Evolutionary conservation across 805 yeast genomes (phyloP).

Genomic region (Cyberlindnera meyerae): DNA sequence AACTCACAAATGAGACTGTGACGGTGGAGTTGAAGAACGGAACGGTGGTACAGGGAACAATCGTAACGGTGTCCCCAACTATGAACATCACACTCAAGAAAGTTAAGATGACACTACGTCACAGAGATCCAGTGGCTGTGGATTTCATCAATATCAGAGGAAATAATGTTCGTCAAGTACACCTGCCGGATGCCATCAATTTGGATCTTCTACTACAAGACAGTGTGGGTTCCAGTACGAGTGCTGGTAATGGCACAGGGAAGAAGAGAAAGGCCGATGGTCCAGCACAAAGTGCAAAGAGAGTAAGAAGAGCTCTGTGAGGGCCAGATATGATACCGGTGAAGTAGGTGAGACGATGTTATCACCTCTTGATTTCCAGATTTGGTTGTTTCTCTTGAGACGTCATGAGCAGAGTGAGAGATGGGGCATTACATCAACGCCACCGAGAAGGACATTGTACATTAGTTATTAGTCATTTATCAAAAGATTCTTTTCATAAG

Average conservation of each 20-base stretch:
- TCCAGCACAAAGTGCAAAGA: slow-evolving; percentile 23
- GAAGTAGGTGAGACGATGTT: too few species aligned
- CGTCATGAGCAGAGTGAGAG: too few species aligned
- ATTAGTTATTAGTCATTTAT: too few species aligned
- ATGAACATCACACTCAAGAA: slow-evolving; percentile 84
- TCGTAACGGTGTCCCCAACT: slow-evolving; percentile 79
- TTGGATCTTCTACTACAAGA: slow-evolving; percentile 59
- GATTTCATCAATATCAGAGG: slow-evolving; percentile 87
- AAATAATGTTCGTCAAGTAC: slow-evolving; percentile 75
- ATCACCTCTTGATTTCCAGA: too few species aligned
- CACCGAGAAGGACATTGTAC: slow-evolving; percentile 5
- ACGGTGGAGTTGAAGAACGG: slow-evolving; percentile 92
- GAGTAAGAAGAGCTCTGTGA: slow-evolving; percentile 30
- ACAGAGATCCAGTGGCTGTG: slow-evolving; percentile 62
- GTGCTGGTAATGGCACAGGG: not conserved
- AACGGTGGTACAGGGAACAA: slow-evolving; percentile 76
- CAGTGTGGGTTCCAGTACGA: slow-evolving; percentile 8
- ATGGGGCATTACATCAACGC: too few species aligned
- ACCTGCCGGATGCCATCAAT: slow-evolving; percentile 82
- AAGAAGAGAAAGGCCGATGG: slow-evolving; percentile 22
- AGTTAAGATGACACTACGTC: slow-evolving; percentile 70
- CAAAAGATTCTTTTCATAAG: not conserved
- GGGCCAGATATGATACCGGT: too few species aligned
- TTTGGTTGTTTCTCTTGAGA: too few species aligned
- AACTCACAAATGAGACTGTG: slow-evolving; percentile 77